A percentile compares a stretch with the other conserved stretches of the same genome.
Conservation (phyloP, 371 early-diverging fungal genomes). For the Mucor circinelloides region DNA sequence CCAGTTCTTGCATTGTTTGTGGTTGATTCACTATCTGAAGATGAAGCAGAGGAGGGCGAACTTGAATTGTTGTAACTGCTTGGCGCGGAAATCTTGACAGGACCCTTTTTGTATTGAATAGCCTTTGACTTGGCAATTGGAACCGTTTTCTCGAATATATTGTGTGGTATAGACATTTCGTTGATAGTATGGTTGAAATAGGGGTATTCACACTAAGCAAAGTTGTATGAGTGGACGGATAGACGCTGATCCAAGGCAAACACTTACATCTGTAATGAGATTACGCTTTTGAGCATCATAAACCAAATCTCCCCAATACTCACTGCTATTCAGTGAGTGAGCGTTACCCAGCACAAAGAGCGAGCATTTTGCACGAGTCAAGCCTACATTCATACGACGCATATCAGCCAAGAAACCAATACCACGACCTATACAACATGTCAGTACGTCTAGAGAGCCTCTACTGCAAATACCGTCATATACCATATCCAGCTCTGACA, state of each 20-base stretch:
- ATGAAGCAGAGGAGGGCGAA: not conserved
- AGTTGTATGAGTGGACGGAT: not conserved
- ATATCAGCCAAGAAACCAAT: slow-evolving; percentile 95
- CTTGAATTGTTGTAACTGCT: not conserved
- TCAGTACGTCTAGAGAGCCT: not conserved
- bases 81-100: slow-evolving; percentile 8
- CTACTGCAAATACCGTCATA: not conserved
- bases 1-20: not conserved
- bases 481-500: slow-evolving; percentile 81
- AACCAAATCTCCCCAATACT: slow-evolving; percentile 73
- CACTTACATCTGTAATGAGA: slow-evolving; percentile 51
- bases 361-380: slow-evolving; percentile 91
- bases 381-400: slow-evolving; percentile 92
- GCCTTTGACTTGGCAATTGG: not conserved
- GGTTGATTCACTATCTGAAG: not conserved
- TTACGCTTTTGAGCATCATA: slow-evolving; percentile 55
- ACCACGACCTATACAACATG: slow-evolving; percentile 39
- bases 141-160: slow-evolving; percentile 17
- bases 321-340: slow-evolving; percentile 57
- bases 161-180: slow-evolving; percentile 10
- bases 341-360: slow-evolving; percentile 90
- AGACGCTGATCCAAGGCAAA: too few species aligned
- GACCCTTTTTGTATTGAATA: slow-evolving; percentile 5
- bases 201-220: slow-evolving; percentile 23
- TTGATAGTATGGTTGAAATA: slow-evolving; percentile 19